A percentile compares a stretch with the other conserved stretches of the same genome.
Evolutionary conservation across 177 flowering plant species (phyloP).

Genomic region (Vitis hybrid): DNA sequence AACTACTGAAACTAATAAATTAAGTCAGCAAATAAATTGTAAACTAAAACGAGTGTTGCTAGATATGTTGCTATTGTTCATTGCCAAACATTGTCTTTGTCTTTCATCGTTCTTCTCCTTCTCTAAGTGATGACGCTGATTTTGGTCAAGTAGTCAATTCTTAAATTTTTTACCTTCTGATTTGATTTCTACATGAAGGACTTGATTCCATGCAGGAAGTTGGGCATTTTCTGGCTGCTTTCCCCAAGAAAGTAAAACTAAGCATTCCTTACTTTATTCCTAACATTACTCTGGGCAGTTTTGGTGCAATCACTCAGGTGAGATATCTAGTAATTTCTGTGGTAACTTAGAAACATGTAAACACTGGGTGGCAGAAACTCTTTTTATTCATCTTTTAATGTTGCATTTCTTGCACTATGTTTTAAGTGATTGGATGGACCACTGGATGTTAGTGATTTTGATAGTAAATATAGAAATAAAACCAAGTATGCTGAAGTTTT

Average conservation of each 20-base stretch:
- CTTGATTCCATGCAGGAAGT: constrained; percentile 66
- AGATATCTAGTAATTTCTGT: constrained; percentile 6
- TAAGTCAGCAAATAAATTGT: too few species aligned
- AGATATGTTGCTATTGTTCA: neutral
- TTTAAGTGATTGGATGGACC: too few species aligned
- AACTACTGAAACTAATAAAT: too few species aligned
- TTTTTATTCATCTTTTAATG: neutral
- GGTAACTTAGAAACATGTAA: neutral
- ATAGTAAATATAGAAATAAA: too few species aligned
- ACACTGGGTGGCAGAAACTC: neutral
- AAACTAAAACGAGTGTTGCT: neutral
- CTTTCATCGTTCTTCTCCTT: neutral
- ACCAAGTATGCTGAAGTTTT: too few species aligned
- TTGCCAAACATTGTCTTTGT: neutral
- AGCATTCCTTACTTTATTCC: constrained; percentile 96
- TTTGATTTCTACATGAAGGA: constrained; percentile 17
- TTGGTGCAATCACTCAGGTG: constrained; percentile 99
- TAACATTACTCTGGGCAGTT: constrained; percentile 94
- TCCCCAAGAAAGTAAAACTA: constrained; percentile 82
- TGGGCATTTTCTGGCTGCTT: constrained; percentile 93
- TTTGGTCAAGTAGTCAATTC: neutral
- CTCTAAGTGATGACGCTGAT: neutral
- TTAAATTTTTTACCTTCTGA: too few species aligned
- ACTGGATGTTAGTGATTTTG: too few species aligned
- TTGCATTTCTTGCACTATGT: too few species aligned